Evolutionary conservation across 2,329 filamentous ascomycete species (phyloP).

Genomic region (Claviceps africana): DNA sequence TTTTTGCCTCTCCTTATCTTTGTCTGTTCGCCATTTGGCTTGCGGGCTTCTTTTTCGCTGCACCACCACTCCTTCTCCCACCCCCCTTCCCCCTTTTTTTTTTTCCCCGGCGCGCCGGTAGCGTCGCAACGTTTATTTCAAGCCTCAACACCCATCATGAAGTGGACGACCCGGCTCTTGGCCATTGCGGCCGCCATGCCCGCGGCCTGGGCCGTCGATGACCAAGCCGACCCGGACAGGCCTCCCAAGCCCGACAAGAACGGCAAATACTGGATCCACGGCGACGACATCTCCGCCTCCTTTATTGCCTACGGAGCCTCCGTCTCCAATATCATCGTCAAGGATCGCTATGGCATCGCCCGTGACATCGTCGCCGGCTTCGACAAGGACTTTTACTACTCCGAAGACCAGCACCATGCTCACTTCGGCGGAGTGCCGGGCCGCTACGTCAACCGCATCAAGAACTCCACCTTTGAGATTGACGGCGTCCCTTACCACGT

Average conservation of each 20-base stretch:
- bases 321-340: constrained; percentile 56
- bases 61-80: too few species aligned
- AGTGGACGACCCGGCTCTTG: constrained; percentile 7
- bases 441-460: constrained; percentile 70
- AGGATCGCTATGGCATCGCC: constrained; percentile 52
- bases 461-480: constrained; percentile 58
- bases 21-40: too few species aligned
- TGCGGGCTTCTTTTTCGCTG: too few species aligned
- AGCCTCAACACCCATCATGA: constrained; percentile 9
- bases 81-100: too few species aligned
- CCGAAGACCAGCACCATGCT: constrained; percentile 47
- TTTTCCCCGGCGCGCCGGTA: too few species aligned
- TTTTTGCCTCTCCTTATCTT: too few species aligned
- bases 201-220: constrained; percentile 6
- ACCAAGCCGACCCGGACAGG: constrained; percentile 5
- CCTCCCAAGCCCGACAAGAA: constrained; percentile 33
- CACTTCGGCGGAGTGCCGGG: constrained; percentile 62
- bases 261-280: constrained; percentile 59
- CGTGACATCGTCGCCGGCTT: constrained; percentile 62
- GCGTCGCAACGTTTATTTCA: too few species aligned
- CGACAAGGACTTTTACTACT: constrained; percentile 62
- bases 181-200: constrained; percentile 8
- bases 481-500: constrained; percentile 48
- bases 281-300: constrained; percentile 49
- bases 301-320: constrained; percentile 67